Conservation (phyloP, 2,329 filamentous ascomycete genomes). For the Leptographium flavum region DNA sequence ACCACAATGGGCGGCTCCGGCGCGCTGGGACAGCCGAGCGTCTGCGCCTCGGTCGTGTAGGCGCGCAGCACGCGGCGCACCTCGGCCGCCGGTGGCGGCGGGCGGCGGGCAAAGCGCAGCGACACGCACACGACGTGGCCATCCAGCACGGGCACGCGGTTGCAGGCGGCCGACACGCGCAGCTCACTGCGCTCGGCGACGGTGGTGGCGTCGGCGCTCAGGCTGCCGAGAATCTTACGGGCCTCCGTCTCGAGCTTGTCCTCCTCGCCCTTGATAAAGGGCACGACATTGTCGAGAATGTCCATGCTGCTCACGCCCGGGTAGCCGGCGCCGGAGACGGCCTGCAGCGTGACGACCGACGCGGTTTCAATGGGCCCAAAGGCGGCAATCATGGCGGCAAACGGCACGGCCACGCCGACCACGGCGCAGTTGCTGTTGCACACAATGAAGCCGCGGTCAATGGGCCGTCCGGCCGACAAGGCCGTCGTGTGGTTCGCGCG, state of each 20-base stretch:
- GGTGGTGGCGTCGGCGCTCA: conserved; percentile 57
- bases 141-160: conserved; percentile 86
- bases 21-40: conserved; percentile 74
- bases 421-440: conserved; percentile 99
- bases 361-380: conserved; percentile 70
- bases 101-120: conserved; percentile 62
- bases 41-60: conserved; percentile 72
- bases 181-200: conserved; percentile 64
- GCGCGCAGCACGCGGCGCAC: conserved; percentile 67
- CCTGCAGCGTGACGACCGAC: conserved; percentile 84
- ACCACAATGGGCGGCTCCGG: conserved; percentile 71
- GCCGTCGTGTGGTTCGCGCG: conserved; percentile 44
- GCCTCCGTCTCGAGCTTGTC: conserved; percentile 94
- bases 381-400: conserved; percentile 72
- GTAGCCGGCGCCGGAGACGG: conserved; percentile 84
- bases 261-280: conserved; percentile 85
- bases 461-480: conserved; percentile 17
- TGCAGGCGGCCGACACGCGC: conserved; percentile 75
- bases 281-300: conserved; percentile 89
- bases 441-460: conserved; percentile 80
- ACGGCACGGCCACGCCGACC: conserved; percentile 89
- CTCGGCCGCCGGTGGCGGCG: conserved; percentile 58
- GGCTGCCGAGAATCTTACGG: conserved; percentile 74
- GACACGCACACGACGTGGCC: conserved; percentile 94
- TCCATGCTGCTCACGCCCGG: conserved; percentile 89